A percentile compares a stretch with the other conserved stretches of the same genome.
Conservation (phyloP, 2,329 filamentous ascomycete genomes). For the Ophiostoma piceae region DNA sequence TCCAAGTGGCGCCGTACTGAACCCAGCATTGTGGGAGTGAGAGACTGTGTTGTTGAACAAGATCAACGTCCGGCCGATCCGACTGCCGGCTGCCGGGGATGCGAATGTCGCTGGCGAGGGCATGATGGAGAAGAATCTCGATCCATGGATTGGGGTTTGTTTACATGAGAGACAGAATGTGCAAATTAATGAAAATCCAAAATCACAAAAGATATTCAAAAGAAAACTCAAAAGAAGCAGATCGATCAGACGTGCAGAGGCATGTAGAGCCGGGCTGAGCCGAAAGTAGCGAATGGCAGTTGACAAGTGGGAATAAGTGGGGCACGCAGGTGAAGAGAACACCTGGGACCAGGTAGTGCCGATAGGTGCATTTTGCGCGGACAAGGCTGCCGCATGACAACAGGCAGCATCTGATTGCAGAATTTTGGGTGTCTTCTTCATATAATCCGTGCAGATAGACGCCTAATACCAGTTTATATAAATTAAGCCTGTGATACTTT, state of each 20-base stretch:
- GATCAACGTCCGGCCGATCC: slow-evolving; percentile 18
- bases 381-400: background rate
- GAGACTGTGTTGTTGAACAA: background rate
- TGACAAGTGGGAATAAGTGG: background rate
- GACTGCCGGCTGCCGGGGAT: slow-evolving; percentile 14
- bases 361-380: background rate
- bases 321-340: background rate
- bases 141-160: slow-evolving; percentile 11
- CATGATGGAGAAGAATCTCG: slow-evolving; percentile 7
- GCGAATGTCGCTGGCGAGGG: slow-evolving; percentile 20
- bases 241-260: background rate
- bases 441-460: background rate
- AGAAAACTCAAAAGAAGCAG: background rate
- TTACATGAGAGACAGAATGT: background rate
- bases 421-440: background rate
- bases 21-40: background rate
- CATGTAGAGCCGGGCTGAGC: background rate
- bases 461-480: background rate
- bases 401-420: background rate
- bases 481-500: background rate
- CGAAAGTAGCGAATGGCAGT: background rate
- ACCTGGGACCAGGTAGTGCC: background rate
- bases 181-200: too few relatives aligned
- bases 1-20: background rate
- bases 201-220: background rate